These are phyloP conservation scores for Gossypium davidsonii DNA, from an alignment of 441 rosid species.

Conservation along the genomic window DNA sequence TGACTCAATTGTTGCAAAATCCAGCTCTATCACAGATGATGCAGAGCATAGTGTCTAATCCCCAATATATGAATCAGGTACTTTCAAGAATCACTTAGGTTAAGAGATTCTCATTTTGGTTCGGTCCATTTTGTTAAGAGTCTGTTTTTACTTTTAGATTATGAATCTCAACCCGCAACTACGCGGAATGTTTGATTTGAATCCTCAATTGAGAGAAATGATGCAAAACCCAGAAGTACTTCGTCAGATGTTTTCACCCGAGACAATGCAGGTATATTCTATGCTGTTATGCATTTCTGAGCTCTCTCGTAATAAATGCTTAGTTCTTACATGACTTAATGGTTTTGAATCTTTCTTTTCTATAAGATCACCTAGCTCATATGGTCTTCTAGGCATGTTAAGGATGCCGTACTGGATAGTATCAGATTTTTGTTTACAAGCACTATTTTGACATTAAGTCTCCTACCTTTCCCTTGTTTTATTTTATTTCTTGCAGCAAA, in stretches of 20 bases:
- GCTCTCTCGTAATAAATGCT: not conserved
- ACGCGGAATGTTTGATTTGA: slow-evolving; percentile 45
- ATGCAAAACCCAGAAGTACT: slow-evolving; percentile 65
- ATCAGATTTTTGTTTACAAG: not conserved
- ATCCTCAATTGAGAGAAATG: slow-evolving; percentile 72
- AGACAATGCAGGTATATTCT: slow-evolving; percentile 52
- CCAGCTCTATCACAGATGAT: slow-evolving; percentile 61
- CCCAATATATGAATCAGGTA: slow-evolving; percentile 69
- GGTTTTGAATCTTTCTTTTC: slow-evolving; percentile 1
- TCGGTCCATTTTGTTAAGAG: slow-evolving; percentile 9
- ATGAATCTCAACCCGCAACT: slow-evolving; percentile 59
- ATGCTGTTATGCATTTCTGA: not conserved
- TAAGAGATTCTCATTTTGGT: slow-evolving; percentile 1
- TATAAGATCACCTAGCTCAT: not conserved
- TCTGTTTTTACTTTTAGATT: slow-evolving; percentile 29
- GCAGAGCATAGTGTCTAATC: slow-evolving; percentile 52
- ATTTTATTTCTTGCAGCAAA: slow-evolving; percentile 37
- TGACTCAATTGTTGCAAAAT: slow-evolving; percentile 54
- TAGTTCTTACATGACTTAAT: not conserved
- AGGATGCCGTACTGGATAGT: not conserved
- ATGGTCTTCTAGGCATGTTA: slow-evolving; percentile 8
- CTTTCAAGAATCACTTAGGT: slow-evolving; percentile 4
- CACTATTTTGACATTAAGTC: not conserved
- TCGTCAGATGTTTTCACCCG: slow-evolving; percentile 60
- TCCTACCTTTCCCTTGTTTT: slow-evolving; percentile 12